Percentiles rank a stretch among this genome's conserved stretches.
Conservation (phyloP, 345 rosid genomes). For the Pugionium cornutum region DNA sequence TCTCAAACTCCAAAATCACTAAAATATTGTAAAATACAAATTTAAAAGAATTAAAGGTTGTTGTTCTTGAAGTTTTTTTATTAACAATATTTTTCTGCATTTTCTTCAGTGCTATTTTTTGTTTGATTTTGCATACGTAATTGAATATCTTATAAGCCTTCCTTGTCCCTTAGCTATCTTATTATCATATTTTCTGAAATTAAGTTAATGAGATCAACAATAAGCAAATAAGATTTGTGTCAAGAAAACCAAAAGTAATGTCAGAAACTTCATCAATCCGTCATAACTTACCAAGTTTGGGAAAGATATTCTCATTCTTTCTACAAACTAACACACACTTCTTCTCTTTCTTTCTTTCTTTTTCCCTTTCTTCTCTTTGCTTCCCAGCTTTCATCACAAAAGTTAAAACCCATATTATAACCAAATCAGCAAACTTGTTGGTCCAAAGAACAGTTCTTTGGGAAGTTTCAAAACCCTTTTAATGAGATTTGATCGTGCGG, state of each 20-base stretch:
- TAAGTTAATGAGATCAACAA: too few relatives aligned
- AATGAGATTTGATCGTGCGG: slow-evolving; percentile 61
- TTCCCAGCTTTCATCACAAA: slow-evolving; percentile 38
- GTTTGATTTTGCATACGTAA: too few relatives aligned
- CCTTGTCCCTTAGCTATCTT: too few relatives aligned
- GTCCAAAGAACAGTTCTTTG: slow-evolving; percentile 25
- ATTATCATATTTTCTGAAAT: too few relatives aligned
- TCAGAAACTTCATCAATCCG: not conserved
- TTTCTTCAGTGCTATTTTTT: too few relatives aligned
- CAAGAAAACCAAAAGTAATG: slow-evolving; percentile 22
- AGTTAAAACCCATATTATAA: slow-evolving; percentile 17
- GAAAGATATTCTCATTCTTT: slow-evolving; percentile 8
- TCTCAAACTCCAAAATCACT: too few relatives aligned
- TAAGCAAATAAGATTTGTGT: not conserved
- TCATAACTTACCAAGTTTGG: slow-evolving; percentile 31
- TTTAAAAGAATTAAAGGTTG: too few relatives aligned
- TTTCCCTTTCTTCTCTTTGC: not conserved
- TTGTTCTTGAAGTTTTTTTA: too few relatives aligned
- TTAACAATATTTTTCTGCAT: too few relatives aligned
- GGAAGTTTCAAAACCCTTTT: slow-evolving; percentile 34
- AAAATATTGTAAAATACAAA: too few relatives aligned
- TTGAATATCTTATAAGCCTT: too few relatives aligned
- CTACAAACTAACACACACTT: slow-evolving; percentile 33
- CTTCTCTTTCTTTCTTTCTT: too few relatives aligned
- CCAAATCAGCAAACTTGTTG: slow-evolving; percentile 25